phyloP scores from a whole-genome alignment of 306 rosid genomes.

The Trifolium subterraneum region DNA sequence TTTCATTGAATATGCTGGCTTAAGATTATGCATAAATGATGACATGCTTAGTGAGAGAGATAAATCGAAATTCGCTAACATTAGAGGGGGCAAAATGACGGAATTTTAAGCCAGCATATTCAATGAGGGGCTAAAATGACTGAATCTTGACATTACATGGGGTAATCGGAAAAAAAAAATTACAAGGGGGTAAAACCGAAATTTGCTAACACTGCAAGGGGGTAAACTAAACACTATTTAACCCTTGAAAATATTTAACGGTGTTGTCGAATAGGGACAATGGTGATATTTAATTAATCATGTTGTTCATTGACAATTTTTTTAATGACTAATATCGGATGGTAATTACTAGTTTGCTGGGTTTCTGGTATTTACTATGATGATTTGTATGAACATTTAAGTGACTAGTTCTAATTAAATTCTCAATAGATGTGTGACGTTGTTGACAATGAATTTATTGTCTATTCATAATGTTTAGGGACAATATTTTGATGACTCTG shows the following conservation, averaged over 20 bases:
- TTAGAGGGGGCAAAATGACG: too few relatives aligned
- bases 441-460: slow-evolving; percentile 36
- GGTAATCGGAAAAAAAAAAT: too few relatives aligned
- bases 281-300: neutral
- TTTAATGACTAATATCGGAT: neutral
- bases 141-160: too few relatives aligned
- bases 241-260: neutral
- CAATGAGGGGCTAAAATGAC: too few relatives aligned
- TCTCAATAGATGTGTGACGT: slow-evolving; percentile 48
- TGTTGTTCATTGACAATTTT: neutral
- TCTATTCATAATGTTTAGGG: slow-evolving; percentile 46
- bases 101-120: too few relatives aligned
- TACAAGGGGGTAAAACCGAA: too few relatives aligned
- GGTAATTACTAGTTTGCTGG: neutral
- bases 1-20: too few relatives aligned
- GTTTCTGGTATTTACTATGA: neutral
- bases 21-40: too few relatives aligned
- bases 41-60: too few relatives aligned
- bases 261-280: neutral
- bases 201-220: too few relatives aligned
- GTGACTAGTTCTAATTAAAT: neutral
- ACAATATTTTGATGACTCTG: slow-evolving; percentile 57
- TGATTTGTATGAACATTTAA: slow-evolving; percentile 2
- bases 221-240: too few relatives aligned
- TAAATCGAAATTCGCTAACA: too few relatives aligned